Conservation (phyloP, 495 filamentous ascomycete genomes). For the Tuber brumale region DNA sequence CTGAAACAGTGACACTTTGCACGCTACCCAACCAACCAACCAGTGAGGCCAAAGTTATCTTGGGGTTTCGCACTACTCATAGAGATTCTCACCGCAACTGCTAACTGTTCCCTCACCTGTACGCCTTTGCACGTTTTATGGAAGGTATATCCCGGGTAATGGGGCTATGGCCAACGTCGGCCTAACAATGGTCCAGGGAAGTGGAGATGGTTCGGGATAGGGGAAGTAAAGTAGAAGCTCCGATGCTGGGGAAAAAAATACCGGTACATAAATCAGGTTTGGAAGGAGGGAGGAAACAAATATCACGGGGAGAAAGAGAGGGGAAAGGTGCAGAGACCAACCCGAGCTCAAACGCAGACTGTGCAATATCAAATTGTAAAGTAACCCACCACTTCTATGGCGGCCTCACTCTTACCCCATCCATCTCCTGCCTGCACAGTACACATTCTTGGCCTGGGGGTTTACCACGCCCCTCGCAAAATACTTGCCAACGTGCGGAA, state of each 20-base stretch:
- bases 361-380: background rate
- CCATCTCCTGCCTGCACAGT: background rate
- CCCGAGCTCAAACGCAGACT: background rate
- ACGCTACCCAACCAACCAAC: background rate
- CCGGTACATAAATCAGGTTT: background rate
- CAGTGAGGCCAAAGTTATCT: background rate
- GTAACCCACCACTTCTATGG: background rate
- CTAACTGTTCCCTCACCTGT: background rate
- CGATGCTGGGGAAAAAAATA: background rate
- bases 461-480: background rate
- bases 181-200: background rate
- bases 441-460: background rate
- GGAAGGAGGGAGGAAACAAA: background rate
- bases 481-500: background rate
- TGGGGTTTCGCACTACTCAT: conserved; percentile 6
- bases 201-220: background rate
- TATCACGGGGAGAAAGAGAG: background rate
- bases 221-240: background rate
- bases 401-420: background rate
- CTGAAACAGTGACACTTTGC: background rate
- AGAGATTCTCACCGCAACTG: background rate
- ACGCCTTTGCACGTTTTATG: background rate
- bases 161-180: background rate
- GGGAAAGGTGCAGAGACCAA: background rate
- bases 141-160: background rate